These are phyloP conservation scores for Bromus sterilis DNA, from an alignment of 176 grass and related monocot genomes.

Conservation along the genomic window DNA sequence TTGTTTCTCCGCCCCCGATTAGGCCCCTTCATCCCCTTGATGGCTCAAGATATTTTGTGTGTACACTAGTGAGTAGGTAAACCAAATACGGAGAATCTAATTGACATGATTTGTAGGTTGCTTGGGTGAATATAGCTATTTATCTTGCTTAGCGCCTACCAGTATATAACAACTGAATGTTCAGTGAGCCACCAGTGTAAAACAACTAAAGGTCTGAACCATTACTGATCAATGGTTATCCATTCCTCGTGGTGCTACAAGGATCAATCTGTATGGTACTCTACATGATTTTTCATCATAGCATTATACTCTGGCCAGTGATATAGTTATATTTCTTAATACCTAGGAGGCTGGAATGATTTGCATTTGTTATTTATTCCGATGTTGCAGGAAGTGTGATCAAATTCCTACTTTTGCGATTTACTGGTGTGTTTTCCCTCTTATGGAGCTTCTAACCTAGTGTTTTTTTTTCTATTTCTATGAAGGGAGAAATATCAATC, in stretches of 20 bases:
- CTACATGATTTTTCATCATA: neutral
- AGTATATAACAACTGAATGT: neutral
- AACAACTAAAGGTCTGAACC: neutral
- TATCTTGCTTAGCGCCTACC: neutral
- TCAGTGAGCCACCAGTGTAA: neutral
- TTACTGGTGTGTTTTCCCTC: neutral
- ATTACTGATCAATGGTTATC: neutral
- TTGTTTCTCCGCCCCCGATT: too few relatives aligned
- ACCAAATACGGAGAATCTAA: neutral
- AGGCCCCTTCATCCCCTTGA: neutral
- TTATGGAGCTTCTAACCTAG: neutral
- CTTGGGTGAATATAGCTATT: neutral
- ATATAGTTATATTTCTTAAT: slow-evolving; percentile 1
- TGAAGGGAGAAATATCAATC: slow-evolving; percentile 72
- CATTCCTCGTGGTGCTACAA: neutral
- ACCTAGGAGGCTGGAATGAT: neutral
- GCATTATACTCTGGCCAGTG: neutral
- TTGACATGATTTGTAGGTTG: neutral
- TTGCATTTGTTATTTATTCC: neutral
- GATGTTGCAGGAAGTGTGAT: neutral
- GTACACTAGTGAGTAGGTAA: neutral
- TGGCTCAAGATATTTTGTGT: neutral
- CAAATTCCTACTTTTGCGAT: neutral
- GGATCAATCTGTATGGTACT: neutral
- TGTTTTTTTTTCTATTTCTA: slow-evolving; percentile 4